Conservation (phyloP, 805 yeast species). For the Kuraishia capsulata region DNA sequence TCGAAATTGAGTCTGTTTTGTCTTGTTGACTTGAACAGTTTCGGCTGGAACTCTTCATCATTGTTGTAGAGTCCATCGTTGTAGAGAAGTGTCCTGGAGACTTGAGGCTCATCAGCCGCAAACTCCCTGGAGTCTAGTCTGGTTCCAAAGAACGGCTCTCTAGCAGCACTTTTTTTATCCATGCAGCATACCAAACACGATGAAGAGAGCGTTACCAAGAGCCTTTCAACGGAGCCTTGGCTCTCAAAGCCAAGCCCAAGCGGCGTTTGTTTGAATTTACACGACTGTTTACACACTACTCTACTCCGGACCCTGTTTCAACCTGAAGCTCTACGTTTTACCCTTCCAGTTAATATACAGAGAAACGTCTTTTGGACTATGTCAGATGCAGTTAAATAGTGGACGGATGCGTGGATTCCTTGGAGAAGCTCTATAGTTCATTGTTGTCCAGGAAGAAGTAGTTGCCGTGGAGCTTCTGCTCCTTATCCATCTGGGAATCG, state of each 20-base stretch:
- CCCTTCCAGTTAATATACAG: no score
- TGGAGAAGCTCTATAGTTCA: slow-evolving; percentile 22
- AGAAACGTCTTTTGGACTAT: no score
- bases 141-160: no score
- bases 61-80: neutral
- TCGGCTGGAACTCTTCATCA: neutral
- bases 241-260: no score
- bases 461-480: slow-evolving; percentile 87
- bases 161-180: no score
- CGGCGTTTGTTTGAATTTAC: no score
- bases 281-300: no score
- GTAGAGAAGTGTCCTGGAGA: neutral
- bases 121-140: neutral
- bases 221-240: no score
- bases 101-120: neutral
- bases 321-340: no score
- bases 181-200: no score
- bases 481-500: slow-evolving; percentile 98
- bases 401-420: slow-evolving; percentile 2
- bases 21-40: slow-evolving; percentile 6
- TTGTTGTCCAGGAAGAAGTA: slow-evolving; percentile 87
- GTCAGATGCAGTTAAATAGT: slow-evolving; percentile 4
- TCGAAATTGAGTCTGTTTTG: slow-evolving; percentile 12
- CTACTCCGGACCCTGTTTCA: no score
- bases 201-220: no score